These are phyloP conservation scores for Boletus tomentosulus DNA, from an alignment of 768 basidiomycete species.

Conservation along the genomic window DNA sequence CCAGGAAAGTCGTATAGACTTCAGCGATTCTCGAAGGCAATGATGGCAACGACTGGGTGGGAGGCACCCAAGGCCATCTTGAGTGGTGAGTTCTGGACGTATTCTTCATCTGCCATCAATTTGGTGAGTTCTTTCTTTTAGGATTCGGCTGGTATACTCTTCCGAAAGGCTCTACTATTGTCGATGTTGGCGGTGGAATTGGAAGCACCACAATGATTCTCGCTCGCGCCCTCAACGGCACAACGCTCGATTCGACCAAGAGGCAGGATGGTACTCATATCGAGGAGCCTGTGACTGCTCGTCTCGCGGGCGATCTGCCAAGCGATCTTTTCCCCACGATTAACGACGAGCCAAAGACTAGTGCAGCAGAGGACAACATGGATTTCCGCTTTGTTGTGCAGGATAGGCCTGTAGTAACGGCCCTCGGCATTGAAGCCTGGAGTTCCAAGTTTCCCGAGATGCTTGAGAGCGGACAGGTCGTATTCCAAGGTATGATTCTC, in stretches of 20 bases:
- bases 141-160: constrained; percentile 59
- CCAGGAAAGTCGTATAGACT: constrained; percentile 47
- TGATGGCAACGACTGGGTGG: constrained; percentile 71
- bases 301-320: neutral
- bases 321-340: neutral
- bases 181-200: constrained; percentile 71
- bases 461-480: constrained; percentile 47
- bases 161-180: constrained; percentile 45
- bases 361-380: constrained; percentile 17
- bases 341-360: constrained; percentile 8
- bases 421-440: constrained; percentile 57
- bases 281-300: neutral
- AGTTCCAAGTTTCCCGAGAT: constrained; percentile 53
- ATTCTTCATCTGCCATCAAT: neutral
- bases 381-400: constrained; percentile 53
- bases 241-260: neutral
- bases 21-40: constrained; percentile 69
- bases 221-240: constrained; percentile 33
- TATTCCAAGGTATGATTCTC: constrained; percentile 43
- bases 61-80: constrained; percentile 59
- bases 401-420: constrained; percentile 51
- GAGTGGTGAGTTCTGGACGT: constrained; percentile 37
- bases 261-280: neutral
- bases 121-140: constrained; percentile 18
- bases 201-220: constrained; percentile 48